Evolutionary conservation across 768 basidiomycete species (phyloP), one percentile per base, ranked within the genome.

Genomic region (Hericium coralloides): DNA sequence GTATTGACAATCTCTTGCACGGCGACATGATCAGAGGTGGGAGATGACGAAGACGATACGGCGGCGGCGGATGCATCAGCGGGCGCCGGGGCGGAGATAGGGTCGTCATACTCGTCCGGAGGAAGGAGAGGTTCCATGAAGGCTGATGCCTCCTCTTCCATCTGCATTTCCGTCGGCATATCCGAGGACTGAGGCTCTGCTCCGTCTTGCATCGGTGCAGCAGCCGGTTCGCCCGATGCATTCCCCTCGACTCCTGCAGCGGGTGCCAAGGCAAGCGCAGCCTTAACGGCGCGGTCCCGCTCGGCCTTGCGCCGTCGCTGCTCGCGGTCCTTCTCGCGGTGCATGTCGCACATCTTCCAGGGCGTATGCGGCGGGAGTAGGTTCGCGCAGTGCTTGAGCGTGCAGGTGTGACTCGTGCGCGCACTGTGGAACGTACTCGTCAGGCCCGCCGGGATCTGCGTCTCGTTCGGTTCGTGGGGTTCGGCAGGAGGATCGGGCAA

Each of bases 291-390:
- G 25, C 38, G 52, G 23, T 68, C 69, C 22, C 69, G 67, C 22
- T 68, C 61, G 14, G 65, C 63, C 54, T 68, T 67, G 38, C 67
- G 63, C 49, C 63, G 70, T 54, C 65, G 69, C 22, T 66, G 64
- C 50, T 62, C 56, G 20, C 72, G 69, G 56, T 73, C 72, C 52
- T 61, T 65, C 55, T 65, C 69, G n/a, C 76, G 69, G 61, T 79
- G 80, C 25, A 65, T 59, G 5, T 79, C 77, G 59, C 79, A 81
- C 61, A 71, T 75, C 59, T 76, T 74, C 79, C 78, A 81, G 0
- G 78, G 74, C 12, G 69, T 66, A 26, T 66, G 68, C 12, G 74
- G 73, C 14, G 69, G 60, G 14, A 81, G 67, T 17, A 79, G 67
- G 55, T 80, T 81, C 38, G 70, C 65, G 57, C 79, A 81, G 38